phyloP scores from a whole-genome alignment of 192 early-diverging fungal species.

The Pilaira anomala region DNA sequence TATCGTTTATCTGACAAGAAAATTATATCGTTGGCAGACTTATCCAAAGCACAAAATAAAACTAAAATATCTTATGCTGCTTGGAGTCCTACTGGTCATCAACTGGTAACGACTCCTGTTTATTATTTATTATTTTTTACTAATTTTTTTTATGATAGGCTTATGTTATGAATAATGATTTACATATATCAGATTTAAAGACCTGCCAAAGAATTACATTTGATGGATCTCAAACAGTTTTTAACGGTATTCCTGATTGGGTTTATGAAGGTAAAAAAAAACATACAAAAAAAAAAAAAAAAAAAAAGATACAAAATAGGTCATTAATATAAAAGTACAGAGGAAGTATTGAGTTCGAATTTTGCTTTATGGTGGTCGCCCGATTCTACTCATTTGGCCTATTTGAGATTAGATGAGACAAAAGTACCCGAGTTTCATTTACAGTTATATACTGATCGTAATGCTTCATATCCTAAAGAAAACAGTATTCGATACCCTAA shows the following conservation, averaged over 20 bases:
- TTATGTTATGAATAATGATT: slow-evolving; percentile 87
- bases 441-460: slow-evolving; percentile 62
- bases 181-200: slow-evolving; percentile 74
- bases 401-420: slow-evolving; percentile 85
- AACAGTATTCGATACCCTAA: slow-evolving; percentile 88
- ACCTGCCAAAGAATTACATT: slow-evolving; percentile 74
- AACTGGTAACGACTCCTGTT: slow-evolving; percentile 34
- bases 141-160: slow-evolving; percentile 29
- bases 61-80: slow-evolving; percentile 61
- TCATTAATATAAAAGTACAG: slow-evolving; percentile 30
- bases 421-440: slow-evolving; percentile 76
- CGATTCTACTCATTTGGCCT: slow-evolving; percentile 72
- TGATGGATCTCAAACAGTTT: slow-evolving; percentile 77
- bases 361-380: slow-evolving; percentile 88
- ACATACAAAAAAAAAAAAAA: neutral
- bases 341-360: slow-evolving; percentile 76
- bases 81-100: slow-evolving; percentile 81
- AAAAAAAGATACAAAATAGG: neutral
- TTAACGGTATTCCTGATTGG: slow-evolving; percentile 97
- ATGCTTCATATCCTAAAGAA: slow-evolving; percentile 62
- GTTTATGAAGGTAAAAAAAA: slow-evolving; percentile 71
- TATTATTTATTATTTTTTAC: no score
- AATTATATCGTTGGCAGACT: slow-evolving; percentile 55
- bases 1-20: slow-evolving; percentile 63
- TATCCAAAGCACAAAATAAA: slow-evolving; percentile 36